phyloP scores from a whole-genome alignment of 495 filamentous ascomycete genomes.

The Tricharina praecox region DNA sequence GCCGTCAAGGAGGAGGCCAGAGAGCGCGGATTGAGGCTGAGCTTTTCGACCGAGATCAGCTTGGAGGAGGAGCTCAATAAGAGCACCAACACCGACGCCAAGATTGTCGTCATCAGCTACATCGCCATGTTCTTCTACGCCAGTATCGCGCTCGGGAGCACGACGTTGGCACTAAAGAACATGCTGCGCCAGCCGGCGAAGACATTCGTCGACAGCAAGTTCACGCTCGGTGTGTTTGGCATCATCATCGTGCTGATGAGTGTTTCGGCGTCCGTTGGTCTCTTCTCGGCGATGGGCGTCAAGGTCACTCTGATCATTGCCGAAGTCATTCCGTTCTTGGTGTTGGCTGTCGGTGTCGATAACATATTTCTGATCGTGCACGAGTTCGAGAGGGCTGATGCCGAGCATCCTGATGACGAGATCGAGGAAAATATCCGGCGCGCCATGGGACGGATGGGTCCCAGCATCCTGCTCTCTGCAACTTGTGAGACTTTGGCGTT shows the following conservation, averaged over 20 bases:
- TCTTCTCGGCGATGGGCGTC: conserved; percentile 76
- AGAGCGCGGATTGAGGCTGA: conserved; percentile 62
- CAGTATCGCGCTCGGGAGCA: conserved; percentile 77
- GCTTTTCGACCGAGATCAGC: conserved; percentile 86
- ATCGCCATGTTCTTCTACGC: conserved; percentile 97
- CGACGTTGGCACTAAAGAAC: conserved; percentile 55
- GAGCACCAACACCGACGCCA: conserved; percentile 91
- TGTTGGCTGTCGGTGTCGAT: conserved; percentile 89
- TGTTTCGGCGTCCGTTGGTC: conserved; percentile 79
- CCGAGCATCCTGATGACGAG: conserved; percentile 67
- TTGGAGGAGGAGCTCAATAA: conserved; percentile 89
- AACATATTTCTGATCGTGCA: conserved; percentile 98
- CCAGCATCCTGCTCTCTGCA: conserved; percentile 89
- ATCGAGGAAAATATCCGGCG: conserved; percentile 72
- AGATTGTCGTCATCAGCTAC: conserved; percentile 93
- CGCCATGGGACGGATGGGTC: conserved; percentile 83
- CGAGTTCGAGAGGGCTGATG: conserved; percentile 87
- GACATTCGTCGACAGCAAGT: conserved; percentile 83
- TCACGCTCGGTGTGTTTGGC: conserved; percentile 76
- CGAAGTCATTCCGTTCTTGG: conserved; percentile 94
- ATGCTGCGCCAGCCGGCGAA: conserved; percentile 64
- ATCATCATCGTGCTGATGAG: conserved; percentile 95
- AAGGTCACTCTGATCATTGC: conserved; percentile 95
- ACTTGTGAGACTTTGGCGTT: conserved; percentile 87
- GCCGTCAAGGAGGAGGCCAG: conserved; percentile 63